Conservation (phyloP, 139 green algal species). For the Mesostigma viride region DNA sequence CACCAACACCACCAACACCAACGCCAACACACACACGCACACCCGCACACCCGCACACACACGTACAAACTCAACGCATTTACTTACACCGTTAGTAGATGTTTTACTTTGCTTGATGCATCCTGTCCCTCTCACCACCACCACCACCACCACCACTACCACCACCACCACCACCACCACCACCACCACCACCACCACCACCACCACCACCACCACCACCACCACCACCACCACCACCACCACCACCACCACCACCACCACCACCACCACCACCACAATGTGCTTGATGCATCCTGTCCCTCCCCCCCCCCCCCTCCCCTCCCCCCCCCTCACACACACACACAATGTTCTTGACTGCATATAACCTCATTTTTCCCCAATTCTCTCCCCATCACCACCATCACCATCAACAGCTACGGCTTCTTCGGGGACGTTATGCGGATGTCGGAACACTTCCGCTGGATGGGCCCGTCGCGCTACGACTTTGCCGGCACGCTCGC, state of each 20-base stretch:
- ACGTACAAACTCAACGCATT: too few relatives aligned
- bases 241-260: neutral
- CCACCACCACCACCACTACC: neutral
- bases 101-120: neutral
- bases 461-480: constrained; percentile 30
- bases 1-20: too few relatives aligned
- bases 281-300: neutral
- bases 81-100: neutral
- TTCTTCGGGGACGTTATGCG: constrained; percentile 30
- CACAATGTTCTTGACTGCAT: too few relatives aligned
- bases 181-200: neutral
- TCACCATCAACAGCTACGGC: constrained; percentile 26
- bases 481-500: constrained; percentile 12
- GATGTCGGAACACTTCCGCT: constrained; percentile 20
- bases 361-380: too few relatives aligned
- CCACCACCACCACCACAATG: neutral
- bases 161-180: neutral
- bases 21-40: too few relatives aligned
- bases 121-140: neutral
- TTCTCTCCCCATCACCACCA: too few relatives aligned
- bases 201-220: neutral
- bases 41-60: too few relatives aligned
- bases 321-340: too few relatives aligned
- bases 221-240: neutral
- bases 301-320: too few relatives aligned